Evolutionary conservation across 805 yeast species (phyloP).

Genomic region (Pichia exigua): DNA sequence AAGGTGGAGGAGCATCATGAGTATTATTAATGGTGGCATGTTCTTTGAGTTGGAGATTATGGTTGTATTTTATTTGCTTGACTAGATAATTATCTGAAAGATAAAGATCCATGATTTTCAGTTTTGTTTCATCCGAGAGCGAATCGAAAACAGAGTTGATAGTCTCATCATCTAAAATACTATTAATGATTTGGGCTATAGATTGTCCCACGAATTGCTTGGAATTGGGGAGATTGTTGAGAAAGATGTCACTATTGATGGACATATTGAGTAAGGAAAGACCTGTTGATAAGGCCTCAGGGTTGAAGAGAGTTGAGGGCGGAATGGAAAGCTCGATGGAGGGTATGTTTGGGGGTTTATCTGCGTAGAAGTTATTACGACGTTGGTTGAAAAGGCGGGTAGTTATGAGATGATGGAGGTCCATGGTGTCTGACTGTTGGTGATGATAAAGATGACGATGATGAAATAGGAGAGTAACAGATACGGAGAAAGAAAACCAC

Average conservation of each 20-base stretch:
- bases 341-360: background rate
- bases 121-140: conserved; percentile 14
- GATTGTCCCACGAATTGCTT: conserved; percentile 13
- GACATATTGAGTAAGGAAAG: conserved; percentile 15
- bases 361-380: background rate
- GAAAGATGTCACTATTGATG: conserved; percentile 13
- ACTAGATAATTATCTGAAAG: conserved; percentile 15
- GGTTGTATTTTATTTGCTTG: background rate
- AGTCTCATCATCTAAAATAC: conserved; percentile 10
- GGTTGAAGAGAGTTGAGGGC: background rate
- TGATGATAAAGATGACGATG: too few species aligned
- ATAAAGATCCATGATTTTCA: conserved; percentile 13
- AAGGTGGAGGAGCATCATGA: background rate
- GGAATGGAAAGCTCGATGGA: background rate
- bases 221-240: background rate
- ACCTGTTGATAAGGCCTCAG: conserved; percentile 8
- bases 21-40: background rate
- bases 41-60: background rate
- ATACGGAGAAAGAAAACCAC: too few species aligned
- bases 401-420: background rate
- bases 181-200: conserved; percentile 10
- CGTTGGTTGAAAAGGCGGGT: background rate
- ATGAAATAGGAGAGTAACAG: too few species aligned
- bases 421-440: background rate
- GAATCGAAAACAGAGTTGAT: conserved; percentile 5